Conservation (phyloP, 306 rosid genomes). For the Pterocarpus macrocarpus region DNA sequence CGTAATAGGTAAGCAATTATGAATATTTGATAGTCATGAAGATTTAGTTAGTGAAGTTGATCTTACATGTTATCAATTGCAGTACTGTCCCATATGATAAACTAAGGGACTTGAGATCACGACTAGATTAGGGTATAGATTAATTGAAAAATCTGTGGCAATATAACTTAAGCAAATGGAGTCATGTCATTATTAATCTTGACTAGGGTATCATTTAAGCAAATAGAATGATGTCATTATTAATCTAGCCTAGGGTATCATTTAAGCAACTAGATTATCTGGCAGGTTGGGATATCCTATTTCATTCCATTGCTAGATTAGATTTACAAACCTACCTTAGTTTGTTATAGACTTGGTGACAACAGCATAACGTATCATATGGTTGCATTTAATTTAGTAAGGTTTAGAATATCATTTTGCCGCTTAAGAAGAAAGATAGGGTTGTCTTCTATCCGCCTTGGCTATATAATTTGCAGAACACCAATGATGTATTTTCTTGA, state of each 20-base stretch:
- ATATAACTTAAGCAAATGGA: slow-evolving; percentile 26
- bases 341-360: not conserved
- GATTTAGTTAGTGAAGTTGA: slow-evolving; percentile 30
- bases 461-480: not conserved
- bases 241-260: slow-evolving; percentile 2
- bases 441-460: not conserved
- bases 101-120: not conserved
- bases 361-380: not conserved
- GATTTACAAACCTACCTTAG: slow-evolving; percentile 11
- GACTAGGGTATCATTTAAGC: slow-evolving; percentile 7
- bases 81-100: not conserved
- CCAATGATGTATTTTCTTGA: not conserved
- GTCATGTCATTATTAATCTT: slow-evolving; percentile 16
- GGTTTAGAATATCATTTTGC: not conserved
- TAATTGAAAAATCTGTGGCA: slow-evolving; percentile 1
- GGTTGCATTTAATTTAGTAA: slow-evolving; percentile 23
- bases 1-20: slow-evolving; percentile 1
- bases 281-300: not conserved
- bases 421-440: slow-evolving; percentile 6
- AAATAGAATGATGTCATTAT: slow-evolving; percentile 29
- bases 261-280: slow-evolving; percentile 24
- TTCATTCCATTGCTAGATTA: slow-evolving; percentile 4
- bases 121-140: not conserved
- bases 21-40: slow-evolving; percentile 17
- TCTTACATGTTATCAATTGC: slow-evolving; percentile 17